A percentile compares a stretch with the other conserved stretches of the same genome.
These are phyloP conservation scores for Miamiensis avidus DNA, from an alignment of 169 alveolate genomes.

Conservation along the genomic window DNA sequence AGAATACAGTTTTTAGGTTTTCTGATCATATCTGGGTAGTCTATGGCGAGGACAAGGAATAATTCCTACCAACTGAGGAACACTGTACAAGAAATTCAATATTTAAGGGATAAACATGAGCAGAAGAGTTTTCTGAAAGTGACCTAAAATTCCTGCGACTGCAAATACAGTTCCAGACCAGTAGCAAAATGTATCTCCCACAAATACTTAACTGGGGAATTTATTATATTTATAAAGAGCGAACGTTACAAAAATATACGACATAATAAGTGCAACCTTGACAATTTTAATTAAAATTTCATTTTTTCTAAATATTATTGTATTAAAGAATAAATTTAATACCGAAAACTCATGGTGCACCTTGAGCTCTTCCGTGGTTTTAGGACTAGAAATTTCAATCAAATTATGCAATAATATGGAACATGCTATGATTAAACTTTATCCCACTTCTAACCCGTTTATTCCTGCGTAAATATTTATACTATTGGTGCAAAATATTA, in stretches of 20 bases:
- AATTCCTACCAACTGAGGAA: slow-evolving; percentile 92
- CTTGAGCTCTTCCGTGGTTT: neutral
- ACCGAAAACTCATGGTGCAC: neutral
- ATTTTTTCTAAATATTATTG: neutral
- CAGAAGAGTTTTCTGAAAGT: slow-evolving; percentile 87
- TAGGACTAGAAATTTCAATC: slow-evolving; percentile 67
- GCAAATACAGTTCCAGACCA: slow-evolving; percentile 95
- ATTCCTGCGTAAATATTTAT: slow-evolving; percentile 96
- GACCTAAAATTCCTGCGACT: slow-evolving; percentile 91
- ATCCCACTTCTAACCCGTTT: slow-evolving; percentile 94
- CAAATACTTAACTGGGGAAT: slow-evolving; percentile 93
- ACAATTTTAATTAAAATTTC: slow-evolving; percentile 68
- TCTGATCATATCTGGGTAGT: slow-evolving; percentile 82
- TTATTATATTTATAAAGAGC: slow-evolving; percentile 85
- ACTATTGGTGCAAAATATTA: slow-evolving; percentile 92
- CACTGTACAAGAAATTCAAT: slow-evolving; percentile 88
- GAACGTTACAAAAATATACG: slow-evolving; percentile 84
- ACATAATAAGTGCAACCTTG: slow-evolving; percentile 81
- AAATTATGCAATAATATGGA: slow-evolving; percentile 86
- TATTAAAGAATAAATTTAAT: too few relatives aligned
- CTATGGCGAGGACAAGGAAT: slow-evolving; percentile 93
- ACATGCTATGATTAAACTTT: slow-evolving; percentile 87
- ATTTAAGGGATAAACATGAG: slow-evolving; percentile 92
- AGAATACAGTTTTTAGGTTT: slow-evolving; percentile 81
- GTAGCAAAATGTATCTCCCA: slow-evolving; percentile 94